phyloP scores from a whole-genome alignment of 257 asterid genomes.

The Solanum neorickii region DNA sequence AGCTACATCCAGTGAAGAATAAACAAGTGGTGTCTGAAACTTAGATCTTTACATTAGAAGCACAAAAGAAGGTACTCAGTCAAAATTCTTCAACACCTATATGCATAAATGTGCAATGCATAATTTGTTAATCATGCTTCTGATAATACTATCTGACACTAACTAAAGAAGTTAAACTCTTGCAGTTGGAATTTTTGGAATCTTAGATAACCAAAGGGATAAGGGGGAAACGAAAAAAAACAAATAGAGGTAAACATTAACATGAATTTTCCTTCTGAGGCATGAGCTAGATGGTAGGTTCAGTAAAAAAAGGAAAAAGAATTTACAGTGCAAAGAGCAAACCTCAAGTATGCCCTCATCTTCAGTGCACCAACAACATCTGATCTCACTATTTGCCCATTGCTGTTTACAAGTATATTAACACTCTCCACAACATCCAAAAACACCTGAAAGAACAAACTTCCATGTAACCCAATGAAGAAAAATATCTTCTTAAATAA shows the following conservation, averaged over 20 bases:
- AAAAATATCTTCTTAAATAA: background rate
- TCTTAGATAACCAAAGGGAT: background rate
- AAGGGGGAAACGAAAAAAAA: no score
- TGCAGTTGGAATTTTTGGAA: background rate
- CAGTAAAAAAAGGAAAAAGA: background rate
- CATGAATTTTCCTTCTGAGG: background rate
- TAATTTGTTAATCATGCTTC: background rate
- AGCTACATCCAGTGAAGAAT: background rate
- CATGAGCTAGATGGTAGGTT: background rate
- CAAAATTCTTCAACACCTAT: background rate
- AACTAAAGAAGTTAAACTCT: background rate
- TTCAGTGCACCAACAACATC: constrained; percentile 97
- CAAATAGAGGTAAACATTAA: background rate
- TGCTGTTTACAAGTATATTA: constrained; percentile 95
- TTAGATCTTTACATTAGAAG: background rate
- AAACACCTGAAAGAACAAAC: constrained; percentile 62
- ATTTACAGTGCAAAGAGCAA: constrained; percentile 10
- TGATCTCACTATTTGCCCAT: constrained; percentile 93
- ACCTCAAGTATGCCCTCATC: constrained; percentile 98
- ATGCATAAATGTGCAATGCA: background rate
- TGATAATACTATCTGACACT: background rate
- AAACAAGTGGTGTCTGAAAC: background rate
- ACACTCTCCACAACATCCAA: constrained; percentile 99
- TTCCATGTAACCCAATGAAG: constrained; percentile 2
- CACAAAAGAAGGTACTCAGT: background rate